A percentile compares a stretch with the other conserved stretches of the same genome.
These are phyloP conservation scores for Chlamydomonas sp. DNA, from an alignment of 139 green algal genomes.

Conservation along the genomic window DNA sequence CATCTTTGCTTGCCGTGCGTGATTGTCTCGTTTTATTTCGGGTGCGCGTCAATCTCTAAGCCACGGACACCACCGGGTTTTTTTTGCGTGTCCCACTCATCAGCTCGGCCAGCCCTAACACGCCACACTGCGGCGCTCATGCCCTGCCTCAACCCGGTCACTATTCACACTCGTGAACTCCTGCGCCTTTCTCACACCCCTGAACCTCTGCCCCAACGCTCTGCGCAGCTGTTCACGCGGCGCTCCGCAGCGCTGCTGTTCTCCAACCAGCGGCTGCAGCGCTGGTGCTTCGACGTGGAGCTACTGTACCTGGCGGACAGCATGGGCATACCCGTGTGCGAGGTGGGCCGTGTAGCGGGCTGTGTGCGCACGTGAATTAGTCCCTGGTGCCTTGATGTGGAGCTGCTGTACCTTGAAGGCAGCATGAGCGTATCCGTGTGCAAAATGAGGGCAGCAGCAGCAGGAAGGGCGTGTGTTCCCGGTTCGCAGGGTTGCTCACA, in stretches of 20 bases:
- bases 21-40: too few relatives aligned
- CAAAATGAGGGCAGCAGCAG: neutral
- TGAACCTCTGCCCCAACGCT: neutral
- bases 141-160: neutral
- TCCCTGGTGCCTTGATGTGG: neutral
- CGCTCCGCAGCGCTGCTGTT: constrained; percentile 80
- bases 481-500: too few relatives aligned
- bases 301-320: constrained; percentile 85
- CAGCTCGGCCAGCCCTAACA: too few relatives aligned
- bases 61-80: too few relatives aligned
- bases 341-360: constrained; percentile 31
- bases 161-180: neutral
- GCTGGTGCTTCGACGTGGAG: constrained; percentile 99
- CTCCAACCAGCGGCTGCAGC: constrained; percentile 90
- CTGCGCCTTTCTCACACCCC: neutral
- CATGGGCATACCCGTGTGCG: constrained; percentile 74
- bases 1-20: too few relatives aligned
- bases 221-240: constrained; percentile 87
- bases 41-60: too few relatives aligned
- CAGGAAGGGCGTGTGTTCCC: neutral
- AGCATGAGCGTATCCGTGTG: neutral
- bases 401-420: neutral
- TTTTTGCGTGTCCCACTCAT: too few relatives aligned
- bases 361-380: neutral
- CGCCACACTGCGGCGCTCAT: too few relatives aligned